These are phyloP conservation scores for Cenococcum geophilum DNA, from an alignment of 495 filamentous ascomycete genomes.

Conservation along the genomic window DNA sequence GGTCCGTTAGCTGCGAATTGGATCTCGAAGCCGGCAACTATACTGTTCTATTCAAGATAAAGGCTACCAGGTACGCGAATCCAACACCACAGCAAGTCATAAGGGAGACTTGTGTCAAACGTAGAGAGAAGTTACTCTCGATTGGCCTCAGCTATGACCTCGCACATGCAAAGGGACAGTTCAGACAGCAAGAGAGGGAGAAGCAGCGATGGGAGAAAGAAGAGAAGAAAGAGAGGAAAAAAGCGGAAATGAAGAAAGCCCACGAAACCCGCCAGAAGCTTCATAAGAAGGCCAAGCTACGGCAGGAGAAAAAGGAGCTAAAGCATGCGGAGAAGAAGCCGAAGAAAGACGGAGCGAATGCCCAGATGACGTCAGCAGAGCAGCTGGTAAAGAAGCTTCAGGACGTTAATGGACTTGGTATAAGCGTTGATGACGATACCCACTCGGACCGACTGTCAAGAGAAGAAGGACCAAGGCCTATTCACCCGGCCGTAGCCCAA, in stretches of 20 bases:
- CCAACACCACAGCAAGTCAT: constrained; percentile 64
- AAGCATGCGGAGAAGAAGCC: constrained; percentile 27
- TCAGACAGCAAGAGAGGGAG: constrained; percentile 60
- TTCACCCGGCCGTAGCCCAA: constrained; percentile 17
- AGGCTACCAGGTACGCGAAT: constrained; percentile 52
- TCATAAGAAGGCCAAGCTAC: constrained; percentile 27
- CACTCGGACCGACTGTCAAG: constrained; percentile 2
- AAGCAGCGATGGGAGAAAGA: constrained; percentile 46
- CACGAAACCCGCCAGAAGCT: constrained; percentile 24
- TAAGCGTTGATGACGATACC: constrained; percentile 21
- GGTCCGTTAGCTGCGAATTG: constrained; percentile 77
- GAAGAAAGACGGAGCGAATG: background rate
- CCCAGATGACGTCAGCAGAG: background rate
- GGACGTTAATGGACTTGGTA: constrained; percentile 26
- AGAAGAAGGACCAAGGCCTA: constrained; percentile 17
- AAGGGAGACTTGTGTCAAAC: constrained; percentile 51
- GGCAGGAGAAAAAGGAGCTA: constrained; percentile 28
- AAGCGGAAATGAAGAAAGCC: constrained; percentile 24
- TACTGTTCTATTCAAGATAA: constrained; percentile 70
- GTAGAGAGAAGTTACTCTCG: constrained; percentile 75
- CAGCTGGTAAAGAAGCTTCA: constrained; percentile 22
- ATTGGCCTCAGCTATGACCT: constrained; percentile 79
- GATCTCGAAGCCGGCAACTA: constrained; percentile 79
- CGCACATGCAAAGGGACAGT: constrained; percentile 70
- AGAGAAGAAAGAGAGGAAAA: constrained; percentile 39